Evolutionary conservation across 2,329 filamentous ascomycete genomes (phyloP).

Genomic region (Cordyceps fumosorosea): DNA sequence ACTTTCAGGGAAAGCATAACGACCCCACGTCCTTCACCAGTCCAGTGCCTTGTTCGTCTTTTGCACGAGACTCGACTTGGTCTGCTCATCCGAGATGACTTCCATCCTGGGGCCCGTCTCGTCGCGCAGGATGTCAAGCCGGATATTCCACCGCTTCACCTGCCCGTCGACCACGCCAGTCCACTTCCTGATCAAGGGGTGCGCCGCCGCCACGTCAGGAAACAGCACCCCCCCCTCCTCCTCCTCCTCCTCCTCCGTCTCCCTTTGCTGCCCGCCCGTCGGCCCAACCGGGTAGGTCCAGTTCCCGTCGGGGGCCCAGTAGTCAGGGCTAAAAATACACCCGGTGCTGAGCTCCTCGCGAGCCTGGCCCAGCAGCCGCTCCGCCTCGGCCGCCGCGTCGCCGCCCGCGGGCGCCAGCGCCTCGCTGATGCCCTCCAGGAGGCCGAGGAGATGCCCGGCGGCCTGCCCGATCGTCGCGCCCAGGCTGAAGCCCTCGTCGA

Average conservation of each 20-base stretch:
- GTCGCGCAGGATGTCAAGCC: slow-evolving; percentile 26
- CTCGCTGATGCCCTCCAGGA: slow-evolving; percentile 63
- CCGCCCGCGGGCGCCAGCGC: slow-evolving; percentile 32
- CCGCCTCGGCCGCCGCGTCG: slow-evolving; percentile 18
- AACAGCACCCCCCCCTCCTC: slow-evolving; percentile 44
- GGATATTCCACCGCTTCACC: slow-evolving; percentile 28
- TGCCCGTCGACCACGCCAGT: slow-evolving; percentile 28
- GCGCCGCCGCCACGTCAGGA: slow-evolving; percentile 56
- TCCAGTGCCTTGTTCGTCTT: slow-evolving; percentile 29
- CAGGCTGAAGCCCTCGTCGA: slow-evolving; percentile 83
- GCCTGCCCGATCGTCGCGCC: slow-evolving; percentile 73
- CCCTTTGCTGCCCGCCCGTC: neutral
- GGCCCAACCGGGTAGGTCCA: slow-evolving; percentile 57
- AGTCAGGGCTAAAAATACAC: slow-evolving; percentile 58
- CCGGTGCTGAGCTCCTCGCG: slow-evolving; percentile 53
- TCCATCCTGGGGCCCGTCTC: slow-evolving; percentile 26
- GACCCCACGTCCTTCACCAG: slow-evolving; percentile 25
- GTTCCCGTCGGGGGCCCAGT: slow-evolving; percentile 62
- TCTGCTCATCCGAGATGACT: slow-evolving; percentile 22
- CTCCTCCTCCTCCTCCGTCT: slow-evolving; percentile 11
- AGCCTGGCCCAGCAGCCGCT: slow-evolving; percentile 42
- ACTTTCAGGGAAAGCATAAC: neutral
- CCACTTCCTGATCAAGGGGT: slow-evolving; percentile 64
- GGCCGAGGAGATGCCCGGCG: slow-evolving; percentile 68
- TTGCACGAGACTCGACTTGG: slow-evolving; percentile 18